Percentiles rank a stretch among this genome's conserved stretches.
Conservation (phyloP, 2,329 filamentous ascomycete genomes). For the Curvularia hawaiiensis region DNA sequence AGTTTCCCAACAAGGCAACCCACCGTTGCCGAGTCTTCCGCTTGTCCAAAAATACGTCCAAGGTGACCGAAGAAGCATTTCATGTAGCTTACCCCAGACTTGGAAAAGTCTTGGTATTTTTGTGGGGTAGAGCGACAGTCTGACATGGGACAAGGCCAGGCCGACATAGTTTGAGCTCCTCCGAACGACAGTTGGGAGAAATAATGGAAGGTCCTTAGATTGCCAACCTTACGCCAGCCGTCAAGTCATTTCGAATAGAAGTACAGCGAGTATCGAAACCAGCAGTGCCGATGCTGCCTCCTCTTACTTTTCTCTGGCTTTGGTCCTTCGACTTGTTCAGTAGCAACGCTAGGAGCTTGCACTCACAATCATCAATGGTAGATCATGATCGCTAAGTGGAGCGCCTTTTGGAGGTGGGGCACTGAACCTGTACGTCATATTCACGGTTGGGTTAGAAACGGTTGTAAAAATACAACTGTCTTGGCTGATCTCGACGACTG, state of each 20-base stretch:
- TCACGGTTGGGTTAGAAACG: background rate
- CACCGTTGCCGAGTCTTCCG: slow-evolving; percentile 19
- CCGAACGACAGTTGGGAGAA: background rate
- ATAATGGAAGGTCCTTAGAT: background rate
- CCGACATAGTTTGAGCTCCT: background rate
- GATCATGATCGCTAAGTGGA: background rate
- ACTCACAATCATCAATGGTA: background rate
- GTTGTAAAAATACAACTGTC: background rate
- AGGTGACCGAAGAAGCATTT: slow-evolving; percentile 8
- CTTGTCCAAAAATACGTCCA: background rate
- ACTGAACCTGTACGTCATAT: background rate
- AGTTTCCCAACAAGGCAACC: slow-evolving; percentile 8
- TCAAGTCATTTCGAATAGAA: background rate
- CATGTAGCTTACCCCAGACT: slow-evolving; percentile 4
- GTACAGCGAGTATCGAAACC: background rate
- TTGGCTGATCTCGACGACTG: background rate
- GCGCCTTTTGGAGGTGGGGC: background rate
- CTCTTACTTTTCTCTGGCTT: background rate
- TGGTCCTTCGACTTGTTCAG: background rate
- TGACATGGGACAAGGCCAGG: background rate
- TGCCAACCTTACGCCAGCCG: too few species aligned
- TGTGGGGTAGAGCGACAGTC: slow-evolving; percentile 3
- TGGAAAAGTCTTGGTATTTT: background rate
- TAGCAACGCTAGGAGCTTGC: background rate
- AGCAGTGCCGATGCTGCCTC: background rate